phyloP scores from a whole-genome alignment of 495 filamentous ascomycete genomes.

The Monascus purpureus region DNA sequence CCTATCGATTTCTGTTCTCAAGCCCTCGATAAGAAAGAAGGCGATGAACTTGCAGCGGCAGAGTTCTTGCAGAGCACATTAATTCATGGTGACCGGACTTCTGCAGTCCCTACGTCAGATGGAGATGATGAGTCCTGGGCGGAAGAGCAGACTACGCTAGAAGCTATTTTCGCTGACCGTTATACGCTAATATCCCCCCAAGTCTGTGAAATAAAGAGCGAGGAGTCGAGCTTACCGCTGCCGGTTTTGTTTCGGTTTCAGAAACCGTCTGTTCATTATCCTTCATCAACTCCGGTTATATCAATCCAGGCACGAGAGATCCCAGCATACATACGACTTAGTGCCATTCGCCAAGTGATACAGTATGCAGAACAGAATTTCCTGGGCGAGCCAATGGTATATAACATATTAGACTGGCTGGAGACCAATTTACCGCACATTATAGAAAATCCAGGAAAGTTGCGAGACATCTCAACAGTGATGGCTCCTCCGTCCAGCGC shows the following conservation, averaged over 20 bases:
- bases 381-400: conserved; percentile 75
- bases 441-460: conserved; percentile 64
- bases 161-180: conserved; percentile 63
- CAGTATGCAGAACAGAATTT: conserved; percentile 51
- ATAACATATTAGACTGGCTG: conserved; percentile 79
- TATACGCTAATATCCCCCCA: conserved; percentile 41
- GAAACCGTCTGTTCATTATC: conserved; percentile 49
- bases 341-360: conserved; percentile 67
- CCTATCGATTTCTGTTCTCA: conserved; percentile 68
- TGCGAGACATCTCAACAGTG: conserved; percentile 67
- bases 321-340: conserved; percentile 88
- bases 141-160: conserved; percentile 67
- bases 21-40: conserved; percentile 47
- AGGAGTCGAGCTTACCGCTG: conserved; percentile 21
- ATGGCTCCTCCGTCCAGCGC: conserved; percentile 15
- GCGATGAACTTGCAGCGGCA: conserved; percentile 68
- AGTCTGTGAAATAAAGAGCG: conserved; percentile 48
- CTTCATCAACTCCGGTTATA: conserved; percentile 58
- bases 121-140: conserved; percentile 46
- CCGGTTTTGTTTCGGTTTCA: conserved; percentile 35
- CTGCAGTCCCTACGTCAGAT: conserved; percentile 7
- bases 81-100: conserved; percentile 16
- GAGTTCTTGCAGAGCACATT: conserved; percentile 63
- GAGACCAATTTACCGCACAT: conserved; percentile 64
- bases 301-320: conserved; percentile 47